These are phyloP conservation scores for Typha latifolia DNA, from an alignment of 176 grass and related monocot species.

Conservation along the genomic window DNA sequence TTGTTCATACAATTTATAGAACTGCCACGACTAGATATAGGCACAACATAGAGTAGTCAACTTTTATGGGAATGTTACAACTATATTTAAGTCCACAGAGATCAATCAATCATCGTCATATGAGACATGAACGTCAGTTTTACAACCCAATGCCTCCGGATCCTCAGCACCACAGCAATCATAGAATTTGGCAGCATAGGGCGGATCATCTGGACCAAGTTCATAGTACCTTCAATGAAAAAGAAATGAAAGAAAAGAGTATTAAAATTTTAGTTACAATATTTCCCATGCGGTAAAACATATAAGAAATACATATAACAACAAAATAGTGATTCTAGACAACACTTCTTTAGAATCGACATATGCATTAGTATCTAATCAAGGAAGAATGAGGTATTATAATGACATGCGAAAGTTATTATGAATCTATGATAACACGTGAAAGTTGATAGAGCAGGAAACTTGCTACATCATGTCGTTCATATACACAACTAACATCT, in stretches of 20 bases:
- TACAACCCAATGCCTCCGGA: slow-evolving; percentile 52
- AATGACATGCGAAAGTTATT: too few species aligned
- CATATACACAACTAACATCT: too few species aligned
- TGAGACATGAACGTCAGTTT: slow-evolving; percentile 53
- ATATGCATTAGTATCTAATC: too few species aligned
- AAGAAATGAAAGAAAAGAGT: background rate
- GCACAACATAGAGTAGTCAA: background rate
- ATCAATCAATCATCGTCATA: slow-evolving; percentile 49
- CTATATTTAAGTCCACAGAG: background rate
- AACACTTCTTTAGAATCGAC: too few species aligned
- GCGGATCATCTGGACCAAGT: slow-evolving; percentile 60
- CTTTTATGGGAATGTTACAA: background rate
- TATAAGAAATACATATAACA: too few species aligned
- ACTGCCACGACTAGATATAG: background rate
- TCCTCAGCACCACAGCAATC: slow-evolving; percentile 92
- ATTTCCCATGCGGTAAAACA: background rate
- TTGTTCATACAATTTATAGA: background rate
- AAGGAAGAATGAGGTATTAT: too few species aligned
- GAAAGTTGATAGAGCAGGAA: too few species aligned
- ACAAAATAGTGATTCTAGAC: too few species aligned
- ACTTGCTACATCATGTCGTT: too few species aligned
- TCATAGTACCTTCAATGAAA: slow-evolving; percentile 58
- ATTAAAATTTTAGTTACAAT: background rate
- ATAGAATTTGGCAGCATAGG: slow-evolving; percentile 75
- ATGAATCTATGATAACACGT: too few species aligned